These are phyloP conservation scores for Puccinellia tenuiflora DNA, from an alignment of 176 grass and related monocot species.

Conservation along the genomic window DNA sequence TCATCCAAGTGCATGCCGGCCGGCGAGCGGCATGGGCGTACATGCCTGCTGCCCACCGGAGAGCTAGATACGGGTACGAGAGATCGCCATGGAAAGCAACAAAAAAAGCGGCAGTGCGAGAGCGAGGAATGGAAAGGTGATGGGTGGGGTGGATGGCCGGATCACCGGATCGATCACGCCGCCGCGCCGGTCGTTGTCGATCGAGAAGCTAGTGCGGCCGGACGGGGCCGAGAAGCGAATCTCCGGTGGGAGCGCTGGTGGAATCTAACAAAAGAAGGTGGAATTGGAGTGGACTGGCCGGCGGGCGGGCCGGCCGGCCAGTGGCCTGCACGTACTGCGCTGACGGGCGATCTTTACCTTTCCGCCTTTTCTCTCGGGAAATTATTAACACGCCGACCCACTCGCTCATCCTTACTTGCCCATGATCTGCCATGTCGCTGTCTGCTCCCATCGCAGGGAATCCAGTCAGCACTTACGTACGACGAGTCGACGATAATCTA, in stretches of 20 bases:
- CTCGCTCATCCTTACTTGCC: not conserved
- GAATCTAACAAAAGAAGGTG: slow-evolving; percentile 79
- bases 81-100: not conserved
- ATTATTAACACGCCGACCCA: slow-evolving; percentile 41
- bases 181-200: slow-evolving; percentile 47
- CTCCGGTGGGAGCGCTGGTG: slow-evolving; percentile 32
- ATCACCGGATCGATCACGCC: too few relatives aligned
- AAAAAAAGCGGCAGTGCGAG: not conserved
- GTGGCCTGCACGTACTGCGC: slow-evolving; percentile 11
- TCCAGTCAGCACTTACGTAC: not conserved
- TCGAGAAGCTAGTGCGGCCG: not conserved
- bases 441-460: not conserved
- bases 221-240: slow-evolving; percentile 39
- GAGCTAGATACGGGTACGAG: not conserved
- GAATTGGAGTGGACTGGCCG: slow-evolving; percentile 36
- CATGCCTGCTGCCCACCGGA: not conserved
- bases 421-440: slow-evolving; percentile 16
- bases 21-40: not conserved
- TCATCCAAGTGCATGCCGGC: not conserved
- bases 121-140: not conserved
- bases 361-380: slow-evolving; percentile 30
- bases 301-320: slow-evolving; percentile 7
- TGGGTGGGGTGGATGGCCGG: not conserved
- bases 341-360: slow-evolving; percentile 18
- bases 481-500: too few relatives aligned